Evolutionary conservation across 2,329 filamentous ascomycete genomes (phyloP), one percentile per base, ranked within the genome.

Genomic region (Botrytis sinoallii): DNA sequence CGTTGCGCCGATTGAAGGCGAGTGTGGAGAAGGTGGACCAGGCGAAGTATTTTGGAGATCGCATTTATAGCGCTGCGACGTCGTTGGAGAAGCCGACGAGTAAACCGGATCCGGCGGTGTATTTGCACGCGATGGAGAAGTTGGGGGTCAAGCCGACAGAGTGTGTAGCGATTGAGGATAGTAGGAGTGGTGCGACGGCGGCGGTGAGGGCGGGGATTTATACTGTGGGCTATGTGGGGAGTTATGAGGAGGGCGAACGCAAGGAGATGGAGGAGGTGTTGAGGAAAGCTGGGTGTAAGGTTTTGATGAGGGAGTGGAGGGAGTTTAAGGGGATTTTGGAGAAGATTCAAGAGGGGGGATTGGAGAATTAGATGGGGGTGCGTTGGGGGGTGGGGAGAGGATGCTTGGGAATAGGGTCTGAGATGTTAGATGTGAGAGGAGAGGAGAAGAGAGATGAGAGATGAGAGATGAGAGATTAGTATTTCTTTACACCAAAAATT

Each of bases 31-130:
- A 94, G 85, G 92, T 93, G 75, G 89, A 88, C 75, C 92, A 95
- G 82, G 90, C 90, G 83, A 90, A 91, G 83, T 97, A 90, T 87
- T 97, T 97, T 85, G 85, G 85, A n/a, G 88, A 93, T 78, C 87
- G 90, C 78, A 87, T 97, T 82, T 97, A 92, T 88, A 93, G 91
- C 63, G 94, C 94, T 72, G 93, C 93, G 73, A 93, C 91, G 46
- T 93, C 91, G 74, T 88, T 97, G 78, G 85, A 88, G 73, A 89
- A 86, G 80, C 94, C 94, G n/a, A 95, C 93, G 72, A 93, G 90
- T 83, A 97, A 97, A 88, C 94, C 94, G 25, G 93, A 97, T 83
- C 94, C 95, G 29, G 93, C 93, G 77, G 92, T 97, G 84, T 97
- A 97, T 85, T 84, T 94, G 76, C 88, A 91, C 82, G 92, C 94